Evolutionary conservation across 805 yeast genomes (phyloP), one percentile per base, ranked within the genome.

Genomic region (Suhomyces sp.): DNA sequence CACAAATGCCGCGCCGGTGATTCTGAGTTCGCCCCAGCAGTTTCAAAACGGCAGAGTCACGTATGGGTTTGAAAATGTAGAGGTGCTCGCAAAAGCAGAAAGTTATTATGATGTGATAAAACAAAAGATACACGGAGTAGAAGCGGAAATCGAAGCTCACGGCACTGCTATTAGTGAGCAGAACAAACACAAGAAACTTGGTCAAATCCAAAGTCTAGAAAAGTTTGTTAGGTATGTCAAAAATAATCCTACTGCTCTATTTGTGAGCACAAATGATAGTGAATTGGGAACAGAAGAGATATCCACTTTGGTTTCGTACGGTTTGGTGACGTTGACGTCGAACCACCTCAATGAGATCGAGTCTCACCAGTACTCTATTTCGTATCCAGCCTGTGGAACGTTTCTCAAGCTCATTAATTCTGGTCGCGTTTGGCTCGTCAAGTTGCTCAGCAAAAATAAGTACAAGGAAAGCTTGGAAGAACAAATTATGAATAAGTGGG

Each of bases 321-420:
- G 84, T 1, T 75, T 69, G 45, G 57, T 80, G 5, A 75, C 83
- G 0, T 58, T 79, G 46, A 71, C 78, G 0, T 74, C 78, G 7
- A 75, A 75, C 53, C 78, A 75, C 48, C 65, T 76, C 46, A 70
- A 72, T 46, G 75, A 69, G 53, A 70, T 77, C 39, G 79, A 75
- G 43, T 50, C 63, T 5, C 61, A 69, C 53, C 65, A 71, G 54
- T 76, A 77, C 53, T 64, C 76, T 19, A 57, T 82, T 2, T 65
- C 82, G 6, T 69, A 75, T 22, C 86, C 86, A 0, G 73, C 77
- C 45, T 68, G 81, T 52, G 86, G 86, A 0, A 72, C 78, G 1
- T 73, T 68, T 46, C 61, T 81, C 41, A 74, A 75, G 50, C 63
- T 80, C 31, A 60, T 79, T 15, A 77, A 73, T 52, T 63, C 71